phyloP scores from a whole-genome alignment of 2,329 filamentous ascomycete genomes.

The Polytolypa hystricis region DNA sequence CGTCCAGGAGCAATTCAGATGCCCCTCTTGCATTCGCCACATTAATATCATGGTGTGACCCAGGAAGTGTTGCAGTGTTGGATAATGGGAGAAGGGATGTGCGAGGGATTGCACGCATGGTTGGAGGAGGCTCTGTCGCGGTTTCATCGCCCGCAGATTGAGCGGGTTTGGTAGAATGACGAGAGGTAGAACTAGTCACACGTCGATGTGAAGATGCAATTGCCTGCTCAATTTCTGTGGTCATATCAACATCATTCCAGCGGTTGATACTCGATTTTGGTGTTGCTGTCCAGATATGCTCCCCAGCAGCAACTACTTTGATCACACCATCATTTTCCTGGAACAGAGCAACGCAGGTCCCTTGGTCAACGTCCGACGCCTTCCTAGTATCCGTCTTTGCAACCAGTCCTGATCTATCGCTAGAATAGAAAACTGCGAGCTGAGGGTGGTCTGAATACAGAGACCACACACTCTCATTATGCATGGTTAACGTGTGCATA shows the following conservation, averaged over 20 bases:
- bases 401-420: slow-evolving; percentile 83
- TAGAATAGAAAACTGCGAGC: slow-evolving; percentile 85
- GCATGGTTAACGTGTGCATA: slow-evolving; percentile 98
- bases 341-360: slow-evolving; percentile 77
- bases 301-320: slow-evolving; percentile 52
- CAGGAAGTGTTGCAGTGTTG: slow-evolving; percentile 67
- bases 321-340: slow-evolving; percentile 71
- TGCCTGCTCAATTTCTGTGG: slow-evolving; percentile 50
- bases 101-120: slow-evolving; percentile 55
- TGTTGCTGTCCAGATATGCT: slow-evolving; percentile 82
- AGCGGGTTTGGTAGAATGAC: slow-evolving; percentile 19
- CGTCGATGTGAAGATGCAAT: slow-evolving; percentile 46
- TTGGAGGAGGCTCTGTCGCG: slow-evolving; percentile 21
- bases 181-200: slow-evolving; percentile 34
- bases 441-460: slow-evolving; percentile 79
- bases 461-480: slow-evolving; percentile 96
- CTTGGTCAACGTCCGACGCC: slow-evolving; percentile 69
- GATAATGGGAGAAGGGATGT: slow-evolving; percentile 73
- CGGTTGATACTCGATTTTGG: slow-evolving; percentile 85
- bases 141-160: slow-evolving; percentile 21
- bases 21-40: slow-evolving; percentile 24
- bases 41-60: slow-evolving; percentile 45
- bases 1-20: slow-evolving; percentile 31
- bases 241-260: slow-evolving; percentile 78
- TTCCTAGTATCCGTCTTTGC: slow-evolving; percentile 87